Percentiles rank a stretch among this genome's conserved stretches.
These are phyloP conservation scores for Pestalotiopsis sp. DNA, from an alignment of 2,329 filamentous ascomycete genomes.

Conservation along the genomic window DNA sequence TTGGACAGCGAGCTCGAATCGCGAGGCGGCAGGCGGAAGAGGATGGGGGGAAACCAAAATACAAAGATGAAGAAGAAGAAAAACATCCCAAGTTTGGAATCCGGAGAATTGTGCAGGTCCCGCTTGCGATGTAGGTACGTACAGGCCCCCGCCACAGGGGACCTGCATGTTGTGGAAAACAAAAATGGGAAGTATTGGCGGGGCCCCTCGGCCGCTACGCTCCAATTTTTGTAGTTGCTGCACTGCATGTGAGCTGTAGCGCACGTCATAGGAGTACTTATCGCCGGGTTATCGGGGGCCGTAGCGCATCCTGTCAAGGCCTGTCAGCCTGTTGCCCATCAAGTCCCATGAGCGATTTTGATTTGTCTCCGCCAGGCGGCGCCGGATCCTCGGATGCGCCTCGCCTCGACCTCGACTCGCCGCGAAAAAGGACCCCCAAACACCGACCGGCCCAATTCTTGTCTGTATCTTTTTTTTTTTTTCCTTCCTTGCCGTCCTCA, in stretches of 20 bases:
- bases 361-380: constrained; percentile 2
- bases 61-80: neutral
- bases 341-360: constrained; percentile 2
- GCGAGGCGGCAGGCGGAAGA: neutral
- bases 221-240: neutral
- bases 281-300: neutral
- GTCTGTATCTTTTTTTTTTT: neutral
- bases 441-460: neutral
- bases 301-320: neutral
- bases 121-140: neutral
- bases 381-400: constrained; percentile 9
- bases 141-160: neutral
- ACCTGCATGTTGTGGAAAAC: neutral
- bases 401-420: neutral
- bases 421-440: neutral
- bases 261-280: constrained; percentile 8
- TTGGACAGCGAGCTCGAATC: neutral
- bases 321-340: neutral
- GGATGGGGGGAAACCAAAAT: neutral
- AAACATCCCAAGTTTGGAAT: neutral
- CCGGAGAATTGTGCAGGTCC: neutral
- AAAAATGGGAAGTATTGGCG: neutral
- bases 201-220: neutral
- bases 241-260: neutral
- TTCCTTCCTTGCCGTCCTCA: neutral